Evolutionary conservation across 192 early-diverging fungal genomes (phyloP).

Genomic region (Funneliformis geosporum): DNA sequence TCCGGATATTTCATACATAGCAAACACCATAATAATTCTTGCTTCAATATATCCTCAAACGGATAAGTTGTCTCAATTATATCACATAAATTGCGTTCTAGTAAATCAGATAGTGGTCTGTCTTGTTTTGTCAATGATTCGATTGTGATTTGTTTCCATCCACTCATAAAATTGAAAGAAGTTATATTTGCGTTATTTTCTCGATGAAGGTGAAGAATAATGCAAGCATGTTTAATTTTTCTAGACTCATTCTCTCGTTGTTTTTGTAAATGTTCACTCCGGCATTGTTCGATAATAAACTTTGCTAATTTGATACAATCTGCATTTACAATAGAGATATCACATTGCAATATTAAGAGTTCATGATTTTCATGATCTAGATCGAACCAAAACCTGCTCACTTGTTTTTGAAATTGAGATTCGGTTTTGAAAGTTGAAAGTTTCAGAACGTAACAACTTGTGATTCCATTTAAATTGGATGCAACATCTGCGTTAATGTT

Average conservation of each 20-base stretch:
- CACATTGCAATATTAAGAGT: constrained; percentile 35
- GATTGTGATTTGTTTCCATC: constrained; percentile 34
- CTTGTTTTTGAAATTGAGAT: constrained; percentile 26
- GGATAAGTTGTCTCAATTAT: constrained; percentile 25
- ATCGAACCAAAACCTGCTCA: constrained; percentile 28
- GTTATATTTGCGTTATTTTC: background rate
- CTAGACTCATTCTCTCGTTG: background rate
- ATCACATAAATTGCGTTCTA: constrained; percentile 23
- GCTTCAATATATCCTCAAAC: constrained; percentile 31
- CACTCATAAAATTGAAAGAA: constrained; percentile 34
- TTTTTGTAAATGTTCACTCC: constrained; percentile 27
- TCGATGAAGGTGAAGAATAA: constrained; percentile 31
- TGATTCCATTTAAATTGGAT: background rate
- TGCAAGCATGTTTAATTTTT: constrained; percentile 30
- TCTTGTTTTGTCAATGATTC: constrained; percentile 21
- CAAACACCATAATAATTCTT: constrained; percentile 35
- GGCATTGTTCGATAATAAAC: constrained; percentile 32
- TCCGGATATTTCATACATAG: constrained; percentile 35
- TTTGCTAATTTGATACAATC: constrained; percentile 34
- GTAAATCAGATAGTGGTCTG: constrained; percentile 20
- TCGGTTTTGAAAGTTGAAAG: constrained; percentile 34
- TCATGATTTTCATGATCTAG: background rate
- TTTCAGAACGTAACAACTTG: constrained; percentile 23
- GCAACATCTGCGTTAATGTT: constrained; percentile 34
- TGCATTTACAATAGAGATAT: constrained; percentile 9